Evolutionary conservation across 441 rosid genomes (phyloP).

Genomic region (Populus tomentosa): DNA sequence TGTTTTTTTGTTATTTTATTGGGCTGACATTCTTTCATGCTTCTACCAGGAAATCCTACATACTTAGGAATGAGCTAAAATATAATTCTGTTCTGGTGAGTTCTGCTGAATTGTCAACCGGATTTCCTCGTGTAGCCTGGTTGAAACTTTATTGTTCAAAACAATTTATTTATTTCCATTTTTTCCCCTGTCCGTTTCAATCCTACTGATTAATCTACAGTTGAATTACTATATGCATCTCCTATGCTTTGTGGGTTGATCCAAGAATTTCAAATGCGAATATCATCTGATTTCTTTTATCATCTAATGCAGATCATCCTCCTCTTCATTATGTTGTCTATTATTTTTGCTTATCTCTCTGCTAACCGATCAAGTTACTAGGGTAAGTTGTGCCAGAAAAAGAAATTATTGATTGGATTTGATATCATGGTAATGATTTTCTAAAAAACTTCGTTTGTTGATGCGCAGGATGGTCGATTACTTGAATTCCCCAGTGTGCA

Average conservation of each 20-base stretch:
- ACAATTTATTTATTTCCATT: neutral
- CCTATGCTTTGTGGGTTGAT: neutral
- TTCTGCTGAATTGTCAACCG: neutral
- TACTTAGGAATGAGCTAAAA: constrained; percentile 24
- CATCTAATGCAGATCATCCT: constrained; percentile 42
- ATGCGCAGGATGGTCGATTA: constrained; percentile 4
- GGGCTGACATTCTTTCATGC: constrained; percentile 7
- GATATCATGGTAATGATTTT: neutral
- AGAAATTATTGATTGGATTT: neutral
- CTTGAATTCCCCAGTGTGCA: neutral
- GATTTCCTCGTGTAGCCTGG: neutral
- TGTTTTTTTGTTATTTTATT: neutral
- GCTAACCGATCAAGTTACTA: constrained; percentile 31
- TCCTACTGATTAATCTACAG: neutral
- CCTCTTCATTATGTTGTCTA: constrained; percentile 51
- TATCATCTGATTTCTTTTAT: constrained; percentile 1
- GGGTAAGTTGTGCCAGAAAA: constrained; percentile 13
- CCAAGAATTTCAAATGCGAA: constrained; percentile 2
- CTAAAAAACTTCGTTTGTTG: neutral
- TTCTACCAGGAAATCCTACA: constrained; percentile 53
- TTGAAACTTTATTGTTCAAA: neutral
- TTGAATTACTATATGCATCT: neutral
- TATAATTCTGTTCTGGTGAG: constrained; percentile 46
- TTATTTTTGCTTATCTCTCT: constrained; percentile 38
- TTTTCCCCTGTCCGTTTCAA: too few species aligned